Evolutionary conservation across 2,329 filamentous ascomycete species (phyloP).

Genomic region (Cercospora zeae-maydis): DNA sequence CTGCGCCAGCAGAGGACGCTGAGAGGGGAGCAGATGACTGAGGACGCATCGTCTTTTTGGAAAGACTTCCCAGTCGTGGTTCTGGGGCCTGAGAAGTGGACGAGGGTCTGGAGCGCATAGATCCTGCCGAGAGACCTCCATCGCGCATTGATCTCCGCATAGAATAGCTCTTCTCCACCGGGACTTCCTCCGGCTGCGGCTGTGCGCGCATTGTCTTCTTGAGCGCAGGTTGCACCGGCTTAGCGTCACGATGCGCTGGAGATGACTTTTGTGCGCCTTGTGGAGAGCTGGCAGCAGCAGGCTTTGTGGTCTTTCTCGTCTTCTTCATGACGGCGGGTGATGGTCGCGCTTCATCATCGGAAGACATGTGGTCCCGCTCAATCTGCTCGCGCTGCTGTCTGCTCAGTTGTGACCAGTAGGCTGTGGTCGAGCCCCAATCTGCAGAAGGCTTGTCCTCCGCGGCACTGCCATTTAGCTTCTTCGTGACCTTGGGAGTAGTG

Average conservation of each 20-base stretch:
- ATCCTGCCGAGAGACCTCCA: constrained; percentile 28
- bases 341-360: constrained; percentile 31
- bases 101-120: constrained; percentile 28
- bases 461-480: constrained; percentile 5
- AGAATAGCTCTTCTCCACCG: constrained; percentile 27
- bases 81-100: constrained; percentile 22
- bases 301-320: constrained; percentile 39
- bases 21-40: constrained; percentile 18
- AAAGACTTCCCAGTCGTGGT: constrained; percentile 2
- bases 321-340: constrained; percentile 37
- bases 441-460: constrained; percentile 1
- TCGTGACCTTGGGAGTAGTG: constrained; percentile 14
- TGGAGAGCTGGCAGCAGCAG: constrained; percentile 11
- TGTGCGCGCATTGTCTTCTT: constrained; percentile 39
- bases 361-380: constrained; percentile 49
- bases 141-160: constrained; percentile 41
- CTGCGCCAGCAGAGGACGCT: constrained; percentile 24
- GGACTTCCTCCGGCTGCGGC: constrained; percentile 26
- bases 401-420: constrained; percentile 66
- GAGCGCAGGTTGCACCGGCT: constrained; percentile 41
- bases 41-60: constrained; percentile 24
- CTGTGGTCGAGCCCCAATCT: constrained; percentile 66
- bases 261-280: constrained; percentile 11
- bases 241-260: constrained; percentile 25
- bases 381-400: constrained; percentile 61